These are phyloP conservation scores for Vachellia collinsii DNA, from an alignment of 306 rosid genomes.

Conservation along the genomic window DNA sequence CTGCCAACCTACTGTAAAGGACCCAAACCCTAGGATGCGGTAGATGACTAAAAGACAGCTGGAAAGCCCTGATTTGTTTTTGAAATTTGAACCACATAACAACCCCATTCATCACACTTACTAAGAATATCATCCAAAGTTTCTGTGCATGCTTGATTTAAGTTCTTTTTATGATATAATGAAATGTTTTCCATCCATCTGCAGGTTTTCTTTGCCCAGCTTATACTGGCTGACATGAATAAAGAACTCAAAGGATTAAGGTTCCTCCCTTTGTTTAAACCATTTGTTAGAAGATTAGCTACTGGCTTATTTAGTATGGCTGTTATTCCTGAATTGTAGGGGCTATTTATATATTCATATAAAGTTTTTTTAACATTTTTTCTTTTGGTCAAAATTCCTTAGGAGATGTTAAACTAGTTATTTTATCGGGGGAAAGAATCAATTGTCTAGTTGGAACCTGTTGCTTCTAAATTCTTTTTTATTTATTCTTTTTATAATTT, in stretches of 20 bases:
- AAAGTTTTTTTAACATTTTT: constrained; percentile 12
- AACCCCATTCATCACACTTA: constrained; percentile 2
- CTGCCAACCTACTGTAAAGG: background rate
- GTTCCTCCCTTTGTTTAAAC: constrained; percentile 50
- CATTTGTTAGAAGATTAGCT: constrained; percentile 36
- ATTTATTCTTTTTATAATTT: background rate
- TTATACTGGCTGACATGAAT: constrained; percentile 94
- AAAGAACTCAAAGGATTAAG: constrained; percentile 98
- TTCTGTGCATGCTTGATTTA: constrained; percentile 24
- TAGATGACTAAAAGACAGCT: background rate
- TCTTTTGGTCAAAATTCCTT: background rate
- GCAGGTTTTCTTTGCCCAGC: constrained; percentile 99
- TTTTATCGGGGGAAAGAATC: no score
- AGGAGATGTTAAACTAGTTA: background rate
- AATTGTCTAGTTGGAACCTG: constrained; percentile 1
- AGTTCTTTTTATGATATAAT: constrained; percentile 24
- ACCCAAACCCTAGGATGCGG: background rate
- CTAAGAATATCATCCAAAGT: constrained; percentile 15
- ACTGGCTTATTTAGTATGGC: background rate
- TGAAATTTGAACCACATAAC: background rate
- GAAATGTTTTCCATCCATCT: constrained; percentile 41
- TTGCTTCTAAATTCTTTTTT: constrained; percentile 19
- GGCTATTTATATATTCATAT: constrained; percentile 27
- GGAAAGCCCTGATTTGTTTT: background rate
- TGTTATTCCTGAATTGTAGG: background rate